These are phyloP conservation scores for Aspergillus brasiliensis DNA, from an alignment of 2,329 filamentous ascomycete genomes.

Conservation along the genomic window DNA sequence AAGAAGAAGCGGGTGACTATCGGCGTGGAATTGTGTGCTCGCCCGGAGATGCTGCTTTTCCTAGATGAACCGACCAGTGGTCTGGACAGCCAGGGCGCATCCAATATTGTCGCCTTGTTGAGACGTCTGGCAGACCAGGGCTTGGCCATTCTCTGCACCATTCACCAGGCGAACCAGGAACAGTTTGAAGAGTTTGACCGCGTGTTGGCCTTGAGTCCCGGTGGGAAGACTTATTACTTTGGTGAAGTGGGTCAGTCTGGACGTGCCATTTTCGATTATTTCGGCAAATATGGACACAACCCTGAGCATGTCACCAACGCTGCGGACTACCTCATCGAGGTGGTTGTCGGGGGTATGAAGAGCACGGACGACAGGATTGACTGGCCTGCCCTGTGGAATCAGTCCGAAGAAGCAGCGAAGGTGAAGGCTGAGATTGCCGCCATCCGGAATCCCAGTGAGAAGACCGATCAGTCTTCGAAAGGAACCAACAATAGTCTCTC, in stretches of 20 bases:
- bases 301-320: constrained; percentile 64
- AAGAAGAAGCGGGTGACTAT: constrained; percentile 70
- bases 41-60: constrained; percentile 66
- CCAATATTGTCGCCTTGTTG: constrained; percentile 63
- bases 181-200: constrained; percentile 66
- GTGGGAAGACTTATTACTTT: constrained; percentile 69
- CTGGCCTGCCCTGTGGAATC: constrained; percentile 70
- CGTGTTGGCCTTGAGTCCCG: constrained; percentile 66
- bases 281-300: constrained; percentile 60
- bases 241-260: constrained; percentile 66
- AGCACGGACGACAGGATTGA: constrained; percentile 55
- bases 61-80: constrained; percentile 68
- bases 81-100: constrained; percentile 66
- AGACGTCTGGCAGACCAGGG: constrained; percentile 64
- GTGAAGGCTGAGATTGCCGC: constrained; percentile 64
- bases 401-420: constrained; percentile 58
- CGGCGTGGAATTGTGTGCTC: constrained; percentile 67
- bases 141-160: constrained; percentile 69
- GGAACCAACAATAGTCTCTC: not conserved
- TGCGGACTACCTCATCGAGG: constrained; percentile 63
- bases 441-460: constrained; percentile 52
- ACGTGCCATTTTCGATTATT: constrained; percentile 64
- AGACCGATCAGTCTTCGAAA: constrained; percentile 40
- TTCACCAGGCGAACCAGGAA: constrained; percentile 67
- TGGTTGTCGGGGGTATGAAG: constrained; percentile 57